These are phyloP conservation scores for Annulohypoxylon moriforme DNA, from an alignment of 495 filamentous ascomycete genomes.

Conservation along the genomic window DNA sequence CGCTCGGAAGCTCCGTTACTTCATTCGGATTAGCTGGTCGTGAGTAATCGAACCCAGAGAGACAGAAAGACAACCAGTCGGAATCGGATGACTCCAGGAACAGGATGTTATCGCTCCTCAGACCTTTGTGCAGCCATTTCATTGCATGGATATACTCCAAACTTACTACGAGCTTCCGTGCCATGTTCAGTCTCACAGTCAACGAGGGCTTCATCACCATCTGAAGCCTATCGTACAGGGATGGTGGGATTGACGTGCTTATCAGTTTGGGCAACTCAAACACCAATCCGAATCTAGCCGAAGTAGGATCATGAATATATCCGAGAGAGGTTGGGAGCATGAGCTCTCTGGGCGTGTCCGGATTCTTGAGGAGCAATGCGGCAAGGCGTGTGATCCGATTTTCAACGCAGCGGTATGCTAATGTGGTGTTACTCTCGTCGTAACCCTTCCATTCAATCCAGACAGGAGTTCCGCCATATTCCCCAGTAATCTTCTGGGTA, in stretches of 20 bases:
- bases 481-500: neutral
- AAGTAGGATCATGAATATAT: neutral
- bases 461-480: neutral
- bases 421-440: neutral
- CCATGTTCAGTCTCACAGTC: neutral
- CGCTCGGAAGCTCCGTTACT: neutral
- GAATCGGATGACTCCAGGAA: neutral
- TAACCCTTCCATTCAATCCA: constrained; percentile 1
- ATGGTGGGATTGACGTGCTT: neutral
- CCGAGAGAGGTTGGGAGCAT: neutral
- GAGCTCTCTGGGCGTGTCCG: neutral
- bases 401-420: neutral
- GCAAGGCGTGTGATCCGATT: neutral
- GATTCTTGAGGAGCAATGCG: neutral
- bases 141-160: constrained; percentile 2
- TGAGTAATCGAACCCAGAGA: neutral
- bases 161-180: neutral
- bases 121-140: constrained; percentile 1
- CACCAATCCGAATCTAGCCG: neutral
- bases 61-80: neutral
- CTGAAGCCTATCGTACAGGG: neutral
- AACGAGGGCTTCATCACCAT: neutral
- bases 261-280: neutral
- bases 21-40: neutral
- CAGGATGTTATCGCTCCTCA: neutral